Evolutionary conservation across 129 eudicot species (phyloP).

Genomic region (Solidago caesia): DNA sequence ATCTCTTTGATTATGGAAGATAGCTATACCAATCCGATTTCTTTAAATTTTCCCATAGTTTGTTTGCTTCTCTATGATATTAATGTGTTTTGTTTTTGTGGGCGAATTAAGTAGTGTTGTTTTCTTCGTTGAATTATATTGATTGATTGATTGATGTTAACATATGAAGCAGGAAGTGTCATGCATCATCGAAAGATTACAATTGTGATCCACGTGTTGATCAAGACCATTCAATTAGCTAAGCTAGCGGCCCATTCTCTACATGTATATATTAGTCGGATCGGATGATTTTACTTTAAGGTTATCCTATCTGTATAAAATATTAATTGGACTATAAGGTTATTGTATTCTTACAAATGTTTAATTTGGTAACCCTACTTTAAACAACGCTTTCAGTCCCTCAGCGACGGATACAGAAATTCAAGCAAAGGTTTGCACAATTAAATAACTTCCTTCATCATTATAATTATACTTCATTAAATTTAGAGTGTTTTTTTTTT

Average conservation of each 20-base stretch:
- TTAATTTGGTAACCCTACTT: too few species aligned
- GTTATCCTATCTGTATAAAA: too few species aligned
- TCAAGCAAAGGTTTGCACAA: too few species aligned
- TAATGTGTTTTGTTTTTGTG: neutral
- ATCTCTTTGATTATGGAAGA: conserved; percentile 9
- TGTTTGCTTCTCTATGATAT: neutral
- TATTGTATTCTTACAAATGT: too few species aligned
- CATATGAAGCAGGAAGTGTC: conserved; percentile 36
- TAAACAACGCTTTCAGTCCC: too few species aligned
- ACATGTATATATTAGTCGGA: neutral
- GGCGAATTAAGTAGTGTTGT: conserved; percentile 9
- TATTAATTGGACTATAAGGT: too few species aligned
- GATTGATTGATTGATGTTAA: conserved; percentile 21
- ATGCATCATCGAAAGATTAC: conserved; percentile 31
- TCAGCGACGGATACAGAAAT: too few species aligned
- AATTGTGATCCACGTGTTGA: conserved; percentile 28
- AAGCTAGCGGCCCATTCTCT: conserved; percentile 25
- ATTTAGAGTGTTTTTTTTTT: too few species aligned
- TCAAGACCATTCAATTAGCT: conserved; percentile 23
- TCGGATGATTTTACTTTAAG: too few species aligned
- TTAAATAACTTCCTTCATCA: too few species aligned
- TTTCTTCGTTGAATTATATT: conserved; percentile 24
- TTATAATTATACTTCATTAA: too few species aligned
- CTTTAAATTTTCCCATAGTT: neutral
- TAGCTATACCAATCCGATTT: neutral